phyloP scores from a whole-genome alignment of 2,329 filamentous ascomycete genomes.

The Cladophialophora yegresii region DNA sequence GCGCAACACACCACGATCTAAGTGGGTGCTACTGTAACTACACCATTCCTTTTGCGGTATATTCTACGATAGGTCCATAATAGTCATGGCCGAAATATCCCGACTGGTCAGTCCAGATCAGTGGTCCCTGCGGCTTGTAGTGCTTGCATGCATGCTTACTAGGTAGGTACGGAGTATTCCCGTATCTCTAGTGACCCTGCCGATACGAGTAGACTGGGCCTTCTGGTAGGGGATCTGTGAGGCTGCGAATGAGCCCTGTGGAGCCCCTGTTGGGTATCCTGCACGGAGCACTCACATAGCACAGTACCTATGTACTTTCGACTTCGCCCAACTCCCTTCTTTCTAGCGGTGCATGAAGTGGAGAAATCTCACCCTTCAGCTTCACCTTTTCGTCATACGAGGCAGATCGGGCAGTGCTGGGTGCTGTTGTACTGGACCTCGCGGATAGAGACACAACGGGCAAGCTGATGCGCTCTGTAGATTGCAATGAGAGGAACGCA shows the following conservation, averaged over 20 bases:
- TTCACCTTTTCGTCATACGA: neutral
- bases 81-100: neutral
- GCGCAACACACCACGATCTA: neutral
- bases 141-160: neutral
- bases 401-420: neutral
- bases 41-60: neutral
- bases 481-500: neutral
- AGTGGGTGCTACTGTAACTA: no score
- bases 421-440: neutral
- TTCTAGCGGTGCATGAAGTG: neutral
- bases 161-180: no score
- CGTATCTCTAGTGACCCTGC: no score
- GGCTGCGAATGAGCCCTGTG: no score
- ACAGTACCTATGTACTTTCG: neutral
- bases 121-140: neutral
- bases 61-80: neutral
- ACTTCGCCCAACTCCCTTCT: neutral
- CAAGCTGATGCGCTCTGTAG: neutral
- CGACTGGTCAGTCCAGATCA: neutral
- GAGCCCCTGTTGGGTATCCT: neutral
- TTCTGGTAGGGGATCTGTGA: neutral
- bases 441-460: neutral
- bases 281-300: no score
- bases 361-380: neutral
- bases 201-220: neutral